Evolutionary conservation across 257 asterid genomes (phyloP).

Genomic region (Solanum gandarillasii): DNA sequence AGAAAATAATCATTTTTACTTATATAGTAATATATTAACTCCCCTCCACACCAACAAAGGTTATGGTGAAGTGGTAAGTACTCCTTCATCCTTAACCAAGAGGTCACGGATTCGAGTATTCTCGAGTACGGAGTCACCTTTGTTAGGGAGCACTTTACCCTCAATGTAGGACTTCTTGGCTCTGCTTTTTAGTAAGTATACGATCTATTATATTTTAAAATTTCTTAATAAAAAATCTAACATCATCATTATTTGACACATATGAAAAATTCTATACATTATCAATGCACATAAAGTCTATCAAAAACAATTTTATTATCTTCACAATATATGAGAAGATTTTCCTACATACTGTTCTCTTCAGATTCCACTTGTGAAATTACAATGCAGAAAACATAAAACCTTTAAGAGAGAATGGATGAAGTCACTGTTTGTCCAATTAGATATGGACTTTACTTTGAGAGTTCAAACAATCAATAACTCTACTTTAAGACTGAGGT

Average conservation of each 20-base stretch:
- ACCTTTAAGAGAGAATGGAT: background rate
- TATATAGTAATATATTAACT: background rate
- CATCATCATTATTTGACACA: background rate
- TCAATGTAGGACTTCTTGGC: too few species aligned
- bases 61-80: too few species aligned
- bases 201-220: background rate
- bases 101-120: too few species aligned
- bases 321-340: background rate
- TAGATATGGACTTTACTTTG: background rate
- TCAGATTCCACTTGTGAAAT: background rate
- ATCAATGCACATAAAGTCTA: background rate
- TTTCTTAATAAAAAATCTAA: background rate
- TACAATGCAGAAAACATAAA: background rate
- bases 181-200: background rate
- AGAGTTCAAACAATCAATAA: conserved; percentile 23
- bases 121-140: too few species aligned
- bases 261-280: background rate
- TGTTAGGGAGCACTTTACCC: too few species aligned
- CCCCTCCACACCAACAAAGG: too few species aligned
- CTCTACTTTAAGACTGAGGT: conserved; percentile 10
- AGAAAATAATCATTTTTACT: background rate
- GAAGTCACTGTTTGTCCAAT: background rate
- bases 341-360: fast-evolving
- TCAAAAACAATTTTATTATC: background rate
- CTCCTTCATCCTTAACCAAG: too few species aligned